Base-by-base conservation (phyloP, 768 basidiomycete species). In the Gloeopeniophorella convolvens region DNA sequence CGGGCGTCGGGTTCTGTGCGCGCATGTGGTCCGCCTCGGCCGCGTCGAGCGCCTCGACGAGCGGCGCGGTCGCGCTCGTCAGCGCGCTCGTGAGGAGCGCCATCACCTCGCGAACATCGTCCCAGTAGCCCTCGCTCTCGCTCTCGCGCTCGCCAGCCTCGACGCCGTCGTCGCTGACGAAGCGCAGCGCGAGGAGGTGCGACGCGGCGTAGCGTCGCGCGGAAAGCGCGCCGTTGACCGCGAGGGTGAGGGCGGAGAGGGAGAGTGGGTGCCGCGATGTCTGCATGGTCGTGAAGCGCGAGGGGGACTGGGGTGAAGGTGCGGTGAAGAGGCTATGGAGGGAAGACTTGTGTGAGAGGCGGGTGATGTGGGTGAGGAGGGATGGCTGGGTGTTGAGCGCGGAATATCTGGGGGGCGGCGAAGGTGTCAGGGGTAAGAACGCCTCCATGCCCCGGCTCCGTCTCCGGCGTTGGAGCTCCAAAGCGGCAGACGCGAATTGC, bases 161-260 rank as follows among this genome's bases (percentile, higher is more conserved):
- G 20, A 27, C 30, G 4, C 20, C 40, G 8, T 51, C 55, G 41
- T 35, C 46, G 28, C 60, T 64, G 16, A 68, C 72, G 61, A 92
- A 92, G 2, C 89, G 75, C 42, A 92, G 64, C 4, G 89, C 89
- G 3, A 92, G 72, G 3, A 92, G 71, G 62, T 92, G 86, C 2
- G 89, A 76, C 49, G 84, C 87, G 0, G 88, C 77, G 59, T 86
- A 89, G 12, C 89, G 77, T 56, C 83, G 86, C 15, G 87, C 77
- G 3, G 80, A 73, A 12, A 89, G 56, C 0, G 87, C 82, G n/a
- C 72, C 73, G 48, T 85, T 80, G 4, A 90, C 66, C 3, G 80
- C 72, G 15, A 74, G 70, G 28, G 75, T 73, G 9, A 90, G 66
- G 0, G 85, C 75, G 13, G 80, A 77, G 5, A 84, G 68, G 4